phyloP scores from a whole-genome alignment of 176 grass and related monocot genomes.

The Bromus sterilis region DNA sequence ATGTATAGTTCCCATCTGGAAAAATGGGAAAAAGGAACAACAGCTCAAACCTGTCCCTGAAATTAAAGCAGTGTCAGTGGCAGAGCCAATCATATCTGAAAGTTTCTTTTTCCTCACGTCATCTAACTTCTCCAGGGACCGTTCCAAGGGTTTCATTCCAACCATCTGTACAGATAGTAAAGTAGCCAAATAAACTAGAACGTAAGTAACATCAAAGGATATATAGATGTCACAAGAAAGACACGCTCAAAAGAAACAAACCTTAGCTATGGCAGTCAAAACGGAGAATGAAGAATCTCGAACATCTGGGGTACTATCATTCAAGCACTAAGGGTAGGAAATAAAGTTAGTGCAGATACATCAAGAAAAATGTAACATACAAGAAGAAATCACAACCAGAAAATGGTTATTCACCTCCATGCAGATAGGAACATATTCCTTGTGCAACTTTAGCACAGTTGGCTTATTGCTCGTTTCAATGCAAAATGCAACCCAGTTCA shows the following conservation, averaged over 20 bases:
- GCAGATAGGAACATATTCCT: constrained; percentile 97
- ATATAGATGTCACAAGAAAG: neutral
- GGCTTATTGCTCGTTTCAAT: constrained; percentile 96
- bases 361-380: neutral
- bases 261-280: constrained; percentile 92
- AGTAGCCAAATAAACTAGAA: neutral
- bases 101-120: constrained; percentile 98
- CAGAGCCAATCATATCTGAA: constrained; percentile 91
- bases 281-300: constrained; percentile 82
- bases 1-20: neutral
- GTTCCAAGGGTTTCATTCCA: constrained; percentile 95
- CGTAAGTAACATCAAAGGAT: neutral
- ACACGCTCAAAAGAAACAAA: constrained; percentile 16
- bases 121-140: constrained; percentile 92
- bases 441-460: constrained; percentile 85
- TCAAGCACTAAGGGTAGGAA: constrained; percentile 66
- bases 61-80: constrained; percentile 36
- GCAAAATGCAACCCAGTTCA: constrained; percentile 88
- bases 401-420: constrained; percentile 65
- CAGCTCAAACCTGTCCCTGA: constrained; percentile 55
- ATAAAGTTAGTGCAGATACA: neutral
- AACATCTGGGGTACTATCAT: constrained; percentile 95
- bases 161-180: constrained; percentile 70
- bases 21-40: constrained; percentile 6
- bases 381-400: neutral